Percentiles rank a stretch among this genome's conserved stretches.
phyloP scores from a whole-genome alignment of 768 basidiomycete genomes.

The Suillus luteus region DNA sequence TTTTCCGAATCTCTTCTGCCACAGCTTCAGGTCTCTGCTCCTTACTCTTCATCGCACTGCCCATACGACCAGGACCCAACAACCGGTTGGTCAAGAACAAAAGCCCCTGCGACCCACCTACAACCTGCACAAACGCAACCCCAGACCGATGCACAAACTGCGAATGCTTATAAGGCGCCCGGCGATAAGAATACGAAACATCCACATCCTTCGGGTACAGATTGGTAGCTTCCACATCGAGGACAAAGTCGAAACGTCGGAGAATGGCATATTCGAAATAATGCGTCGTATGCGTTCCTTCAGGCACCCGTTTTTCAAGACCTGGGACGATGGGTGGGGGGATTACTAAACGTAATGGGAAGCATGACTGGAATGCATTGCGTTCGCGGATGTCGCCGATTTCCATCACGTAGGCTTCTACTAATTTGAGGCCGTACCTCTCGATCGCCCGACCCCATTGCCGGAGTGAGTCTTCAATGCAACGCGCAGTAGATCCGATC shows the following conservation, averaged over 20 bases:
- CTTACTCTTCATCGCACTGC: slow-evolving; percentile 53
- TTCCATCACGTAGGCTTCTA: slow-evolving; percentile 92
- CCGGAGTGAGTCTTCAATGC: slow-evolving; percentile 85
- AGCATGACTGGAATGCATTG: slow-evolving; percentile 91
- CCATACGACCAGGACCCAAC: slow-evolving; percentile 70
- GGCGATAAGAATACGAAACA: slow-evolving; percentile 88
- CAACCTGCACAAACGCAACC: slow-evolving; percentile 85
- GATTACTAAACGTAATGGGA: slow-evolving; percentile 75
- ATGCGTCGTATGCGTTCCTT: slow-evolving; percentile 62
- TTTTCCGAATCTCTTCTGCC: slow-evolving; percentile 62
- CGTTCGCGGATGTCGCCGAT: slow-evolving; percentile 84
- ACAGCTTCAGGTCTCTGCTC: slow-evolving; percentile 55
- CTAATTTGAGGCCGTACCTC: slow-evolving; percentile 85
- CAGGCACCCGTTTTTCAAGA: slow-evolving; percentile 65
- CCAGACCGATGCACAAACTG: slow-evolving; percentile 94
- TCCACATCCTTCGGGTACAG: slow-evolving; percentile 82
- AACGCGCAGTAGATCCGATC: slow-evolving; percentile 91
- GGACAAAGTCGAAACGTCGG: slow-evolving; percentile 75
- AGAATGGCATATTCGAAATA: slow-evolving; percentile 85
- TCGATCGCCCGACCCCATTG: slow-evolving; percentile 84
- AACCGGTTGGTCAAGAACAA: slow-evolving; percentile 88
- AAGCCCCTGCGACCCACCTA: slow-evolving; percentile 79
- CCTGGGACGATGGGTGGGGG: slow-evolving; percentile 73
- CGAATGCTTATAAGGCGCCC: slow-evolving; percentile 72
- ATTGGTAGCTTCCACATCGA: slow-evolving; percentile 77